phyloP scores from a whole-genome alignment of 1,284 basidiomycete species.

The Leccinum angustisporum region DNA sequence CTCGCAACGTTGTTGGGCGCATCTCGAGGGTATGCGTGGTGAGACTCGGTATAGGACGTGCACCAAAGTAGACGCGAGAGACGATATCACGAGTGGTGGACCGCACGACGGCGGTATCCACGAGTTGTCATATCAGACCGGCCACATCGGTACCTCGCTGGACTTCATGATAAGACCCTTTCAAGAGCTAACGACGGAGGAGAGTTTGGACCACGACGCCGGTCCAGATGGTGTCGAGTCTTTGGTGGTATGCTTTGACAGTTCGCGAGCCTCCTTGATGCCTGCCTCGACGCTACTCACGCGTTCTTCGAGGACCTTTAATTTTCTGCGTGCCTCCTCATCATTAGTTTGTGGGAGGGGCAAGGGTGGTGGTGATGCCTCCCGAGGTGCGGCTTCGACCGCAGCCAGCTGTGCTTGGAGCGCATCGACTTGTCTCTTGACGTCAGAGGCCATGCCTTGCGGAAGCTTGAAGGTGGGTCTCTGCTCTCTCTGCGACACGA shows the following conservation, averaged over 20 bases:
- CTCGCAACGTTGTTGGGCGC: constrained; percentile 44
- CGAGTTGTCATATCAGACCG: constrained; percentile 62
- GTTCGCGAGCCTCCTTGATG: too few species aligned
- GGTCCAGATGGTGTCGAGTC: too few species aligned
- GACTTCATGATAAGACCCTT: constrained; percentile 67
- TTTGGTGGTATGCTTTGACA: too few species aligned
- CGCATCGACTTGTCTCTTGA: constrained; percentile 57
- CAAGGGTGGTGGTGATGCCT: constrained; percentile 9
- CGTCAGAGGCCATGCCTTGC: constrained; percentile 47
- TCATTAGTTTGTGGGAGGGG: constrained; percentile 35
- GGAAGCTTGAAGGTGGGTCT: constrained; percentile 46
- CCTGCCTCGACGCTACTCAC: too few species aligned
- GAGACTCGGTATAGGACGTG: constrained; percentile 74
- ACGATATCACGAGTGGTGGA: constrained; percentile 69
- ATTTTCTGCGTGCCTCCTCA: too few species aligned
- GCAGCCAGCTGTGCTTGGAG: constrained; percentile 50
- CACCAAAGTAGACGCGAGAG: constrained; percentile 84
- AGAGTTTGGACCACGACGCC: constrained; percentile 49
- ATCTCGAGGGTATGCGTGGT: constrained; percentile 80
- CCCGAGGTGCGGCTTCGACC: constrained; percentile 43
- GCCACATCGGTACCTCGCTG: constrained; percentile 77
- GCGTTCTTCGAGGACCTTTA: too few species aligned
- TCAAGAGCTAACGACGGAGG: constrained; percentile 40
- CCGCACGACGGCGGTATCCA: too few species aligned
- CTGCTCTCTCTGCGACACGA: constrained; percentile 54